Conservation (phyloP, 352 stramenopile species). For the Pythium dissotocum region DNA sequence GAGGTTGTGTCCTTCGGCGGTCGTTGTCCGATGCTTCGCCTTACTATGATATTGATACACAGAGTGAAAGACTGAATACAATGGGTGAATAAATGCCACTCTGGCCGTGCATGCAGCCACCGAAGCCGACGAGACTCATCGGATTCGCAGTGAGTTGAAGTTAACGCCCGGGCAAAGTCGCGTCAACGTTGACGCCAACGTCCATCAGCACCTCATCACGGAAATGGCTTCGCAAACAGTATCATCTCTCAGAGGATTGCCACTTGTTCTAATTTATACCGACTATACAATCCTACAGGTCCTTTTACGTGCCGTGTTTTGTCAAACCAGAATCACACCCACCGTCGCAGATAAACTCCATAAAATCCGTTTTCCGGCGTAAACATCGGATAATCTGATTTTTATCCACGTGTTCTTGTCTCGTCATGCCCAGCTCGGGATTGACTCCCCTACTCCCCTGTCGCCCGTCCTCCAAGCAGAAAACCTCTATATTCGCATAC, state of each 20-base stretch:
- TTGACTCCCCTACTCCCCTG: background rate
- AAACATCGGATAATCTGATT: background rate
- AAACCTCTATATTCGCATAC: constrained; percentile 21
- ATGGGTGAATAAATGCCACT: too few relatives aligned
- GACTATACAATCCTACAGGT: background rate
- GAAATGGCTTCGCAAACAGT: constrained; percentile 17
- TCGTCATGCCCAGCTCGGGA: constrained; percentile 7
- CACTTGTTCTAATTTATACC: background rate
- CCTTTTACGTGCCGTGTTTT: background rate
- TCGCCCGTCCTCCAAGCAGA: constrained; percentile 17
- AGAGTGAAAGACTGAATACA: too few relatives aligned
- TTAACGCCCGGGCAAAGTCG: constrained; percentile 5
- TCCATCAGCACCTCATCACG: background rate
- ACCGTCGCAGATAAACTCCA: background rate
- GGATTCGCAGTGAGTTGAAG: background rate
- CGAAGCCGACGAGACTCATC: too few relatives aligned
- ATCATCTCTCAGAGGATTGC: background rate
- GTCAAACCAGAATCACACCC: constrained; percentile 10
- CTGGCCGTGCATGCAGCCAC: too few relatives aligned
- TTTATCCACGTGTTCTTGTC: constrained; percentile 1
- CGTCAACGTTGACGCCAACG: constrained; percentile 28
- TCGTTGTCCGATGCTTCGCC: too few relatives aligned
- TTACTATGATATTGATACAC: too few relatives aligned
- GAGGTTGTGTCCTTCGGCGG: too few relatives aligned
- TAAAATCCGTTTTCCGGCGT: background rate